phyloP scores from a whole-genome alignment of 257 asterid species.

The Solanum bulbocastanum region DNA sequence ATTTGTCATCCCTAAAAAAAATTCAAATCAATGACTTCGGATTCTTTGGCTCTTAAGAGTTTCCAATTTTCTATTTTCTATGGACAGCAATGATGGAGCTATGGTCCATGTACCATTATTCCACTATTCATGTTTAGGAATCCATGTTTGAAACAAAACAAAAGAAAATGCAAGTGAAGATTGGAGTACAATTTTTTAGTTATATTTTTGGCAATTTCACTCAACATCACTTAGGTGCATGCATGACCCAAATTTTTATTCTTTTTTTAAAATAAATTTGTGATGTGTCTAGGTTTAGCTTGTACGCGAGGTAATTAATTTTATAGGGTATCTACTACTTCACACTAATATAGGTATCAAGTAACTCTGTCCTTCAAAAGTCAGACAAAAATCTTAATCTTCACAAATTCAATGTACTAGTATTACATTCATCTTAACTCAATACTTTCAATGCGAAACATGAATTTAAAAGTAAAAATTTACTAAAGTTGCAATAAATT shows the following conservation, averaged over 20 bases:
- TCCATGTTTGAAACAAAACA: neutral
- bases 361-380: neutral
- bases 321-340: neutral
- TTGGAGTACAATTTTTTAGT: neutral
- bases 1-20: neutral
- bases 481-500: neutral
- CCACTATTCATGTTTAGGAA: neutral
- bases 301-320: neutral
- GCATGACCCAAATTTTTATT: neutral
- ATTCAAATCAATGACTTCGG: neutral
- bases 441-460: neutral
- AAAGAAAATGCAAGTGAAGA: neutral
- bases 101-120: neutral
- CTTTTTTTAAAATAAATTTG: accelerated
- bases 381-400: neutral
- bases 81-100: neutral
- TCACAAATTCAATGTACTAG: neutral
- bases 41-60: neutral
- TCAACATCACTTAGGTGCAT: neutral
- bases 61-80: neutral
- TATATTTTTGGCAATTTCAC: neutral
- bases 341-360: neutral
- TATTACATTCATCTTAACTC: no score
- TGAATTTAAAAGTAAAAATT: neutral
- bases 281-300: neutral